Evolutionary conservation across 306 rosid genomes (phyloP), one percentile per base, ranked within the genome.

Genomic region (Morella rubra): DNA sequence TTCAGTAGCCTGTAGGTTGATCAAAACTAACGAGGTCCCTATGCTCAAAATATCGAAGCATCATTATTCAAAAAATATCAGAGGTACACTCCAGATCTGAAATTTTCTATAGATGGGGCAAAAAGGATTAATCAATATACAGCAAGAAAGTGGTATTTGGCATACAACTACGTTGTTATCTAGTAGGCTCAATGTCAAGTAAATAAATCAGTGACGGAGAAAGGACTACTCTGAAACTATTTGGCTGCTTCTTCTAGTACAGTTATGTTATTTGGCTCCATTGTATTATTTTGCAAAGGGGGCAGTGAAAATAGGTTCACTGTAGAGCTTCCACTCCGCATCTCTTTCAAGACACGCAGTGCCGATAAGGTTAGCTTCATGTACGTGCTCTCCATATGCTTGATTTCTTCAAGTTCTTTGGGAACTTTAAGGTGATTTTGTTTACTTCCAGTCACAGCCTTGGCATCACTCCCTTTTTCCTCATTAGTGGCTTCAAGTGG

Each of bases 241-340:
- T 85, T 71, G 77, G 82, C 85, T n/a, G 75, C 83, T 75, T 84
- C 84, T 76, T 80, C 78, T 6, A 72, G 54, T 24, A 75, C 42
- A 46, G 67, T 72, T 45, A 79, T 8, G 44, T 73, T 82, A 72
- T 69, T 82, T 79, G 81, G 77, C 66, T 86, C 87, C 62, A 54
- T 51, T 41, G 79, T 72, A 79, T 85, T 81, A 22, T 19, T 85
- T 69, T 86, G 81, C 78, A 89, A 61, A 59, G 91, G 93, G 73
- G 97, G 94, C 85, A 92, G 81, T 15, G 98, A 91, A 80, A 82
- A 92, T 9, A 67, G 75, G 82, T 90, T 86, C 12, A 86, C 89
- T 24, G 97, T 91, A 69, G 96, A 90, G 74, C 97, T 94, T 85
- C 90, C 89, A 76, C 96, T 86, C 40, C 98, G 84, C 55, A 94